phyloP scores from a whole-genome alignment of 345 rosid genomes.

The Populus nigra region DNA sequence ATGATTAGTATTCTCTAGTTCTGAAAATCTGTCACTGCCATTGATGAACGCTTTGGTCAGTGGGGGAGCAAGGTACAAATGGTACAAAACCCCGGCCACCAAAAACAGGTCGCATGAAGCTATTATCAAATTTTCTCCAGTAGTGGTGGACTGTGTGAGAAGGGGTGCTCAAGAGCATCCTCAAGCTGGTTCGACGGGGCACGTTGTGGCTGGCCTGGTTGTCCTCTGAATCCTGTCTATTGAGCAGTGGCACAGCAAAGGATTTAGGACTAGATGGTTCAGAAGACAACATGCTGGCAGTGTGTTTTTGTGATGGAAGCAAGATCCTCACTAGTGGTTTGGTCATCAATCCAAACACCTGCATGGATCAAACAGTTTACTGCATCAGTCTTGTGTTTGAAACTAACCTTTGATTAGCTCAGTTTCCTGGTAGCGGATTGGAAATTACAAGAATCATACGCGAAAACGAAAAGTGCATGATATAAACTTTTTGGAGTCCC shows the following conservation, averaged over 20 bases:
- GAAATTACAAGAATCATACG: background rate
- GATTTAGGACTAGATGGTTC: constrained; percentile 60
- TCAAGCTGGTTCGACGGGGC: constrained; percentile 37
- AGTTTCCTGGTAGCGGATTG: background rate
- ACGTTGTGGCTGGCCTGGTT: constrained; percentile 20
- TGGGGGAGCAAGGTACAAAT: constrained; percentile 60
- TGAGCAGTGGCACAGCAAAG: constrained; percentile 56
- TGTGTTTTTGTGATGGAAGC: constrained; percentile 56
- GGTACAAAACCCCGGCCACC: constrained; percentile 87
- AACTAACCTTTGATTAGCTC: background rate
- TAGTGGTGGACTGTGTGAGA: constrained; percentile 72
- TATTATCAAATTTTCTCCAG: constrained; percentile 74
- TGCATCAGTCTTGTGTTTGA: background rate
- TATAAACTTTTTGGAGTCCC: background rate
- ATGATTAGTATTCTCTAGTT: constrained; percentile 2
- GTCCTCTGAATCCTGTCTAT: constrained; percentile 35
- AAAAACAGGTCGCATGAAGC: constrained; percentile 86
- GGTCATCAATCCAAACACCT: constrained; percentile 88
- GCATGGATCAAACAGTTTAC: constrained; percentile 13
- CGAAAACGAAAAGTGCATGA: no score
- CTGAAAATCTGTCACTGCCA: constrained; percentile 31
- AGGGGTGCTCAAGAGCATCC: constrained; percentile 61
- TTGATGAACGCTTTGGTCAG: constrained; percentile 38
- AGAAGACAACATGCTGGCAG: constrained; percentile 43
- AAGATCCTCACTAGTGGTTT: constrained; percentile 73